These are phyloP conservation scores for Solanum medicagineum DNA, from an alignment of 257 asterid genomes.

Conservation along the genomic window DNA sequence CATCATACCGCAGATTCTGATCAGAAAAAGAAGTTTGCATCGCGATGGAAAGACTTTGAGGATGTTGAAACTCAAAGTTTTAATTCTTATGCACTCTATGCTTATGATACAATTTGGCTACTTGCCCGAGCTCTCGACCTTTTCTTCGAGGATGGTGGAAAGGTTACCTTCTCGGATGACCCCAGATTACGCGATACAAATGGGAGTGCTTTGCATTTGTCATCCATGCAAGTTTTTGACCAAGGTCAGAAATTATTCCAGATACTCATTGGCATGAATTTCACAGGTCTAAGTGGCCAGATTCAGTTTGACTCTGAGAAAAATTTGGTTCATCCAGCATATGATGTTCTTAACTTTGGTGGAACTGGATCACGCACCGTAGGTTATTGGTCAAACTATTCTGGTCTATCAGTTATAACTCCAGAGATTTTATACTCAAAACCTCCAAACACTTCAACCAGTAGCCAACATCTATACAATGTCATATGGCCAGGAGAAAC, in stretches of 20 bases:
- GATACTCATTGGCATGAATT: conserved; percentile 25
- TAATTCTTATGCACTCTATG: conserved; percentile 56
- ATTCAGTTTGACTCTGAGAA: conserved; percentile 39
- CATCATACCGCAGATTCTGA: conserved; percentile 48
- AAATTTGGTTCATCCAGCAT: conserved; percentile 42
- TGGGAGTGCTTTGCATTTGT: conserved; percentile 20
- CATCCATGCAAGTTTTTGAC: conserved; percentile 38
- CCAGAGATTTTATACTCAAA: conserved; percentile 34
- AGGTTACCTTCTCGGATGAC: conserved; percentile 38
- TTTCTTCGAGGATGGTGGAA: conserved; percentile 25
- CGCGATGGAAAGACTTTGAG: conserved; percentile 32
- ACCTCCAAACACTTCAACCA: conserved; percentile 29
- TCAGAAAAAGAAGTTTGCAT: conserved; percentile 23
- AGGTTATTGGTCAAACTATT: conserved; percentile 67
- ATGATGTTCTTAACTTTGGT: conserved; percentile 48
- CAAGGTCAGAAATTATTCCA: conserved; percentile 49
- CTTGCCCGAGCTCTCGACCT: conserved; percentile 53
- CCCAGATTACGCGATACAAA: conserved; percentile 26
- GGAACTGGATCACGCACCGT: conserved; percentile 45
- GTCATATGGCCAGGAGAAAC: conserved; percentile 75
- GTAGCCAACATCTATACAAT: conserved; percentile 23
- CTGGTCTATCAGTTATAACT: conserved; percentile 34
- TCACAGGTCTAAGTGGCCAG: conserved; percentile 48
- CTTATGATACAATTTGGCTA: conserved; percentile 63
- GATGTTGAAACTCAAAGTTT: conserved; percentile 14